Evolutionary conservation across 176 grass and related monocot genomes (phyloP).

Genomic region (Eragrostis curvula): DNA sequence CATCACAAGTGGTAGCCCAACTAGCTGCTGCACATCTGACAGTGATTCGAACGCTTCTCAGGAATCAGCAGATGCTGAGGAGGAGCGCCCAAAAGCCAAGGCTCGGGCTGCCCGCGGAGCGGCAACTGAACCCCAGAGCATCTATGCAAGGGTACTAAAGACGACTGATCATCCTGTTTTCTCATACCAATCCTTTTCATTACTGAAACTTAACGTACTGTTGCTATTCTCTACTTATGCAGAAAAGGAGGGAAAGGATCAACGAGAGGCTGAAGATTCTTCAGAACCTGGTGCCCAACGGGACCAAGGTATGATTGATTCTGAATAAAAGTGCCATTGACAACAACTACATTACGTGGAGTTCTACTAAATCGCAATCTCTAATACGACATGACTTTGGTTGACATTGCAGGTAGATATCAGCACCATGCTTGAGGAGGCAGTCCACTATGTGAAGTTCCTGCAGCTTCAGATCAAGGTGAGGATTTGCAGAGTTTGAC

Average conservation of each 20-base stretch:
- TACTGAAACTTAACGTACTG: slow-evolving; percentile 34
- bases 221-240: slow-evolving; percentile 44
- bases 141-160: slow-evolving; percentile 77
- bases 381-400: background rate
- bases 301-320: slow-evolving; percentile 76
- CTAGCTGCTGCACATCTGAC: slow-evolving; percentile 62
- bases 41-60: slow-evolving; percentile 65
- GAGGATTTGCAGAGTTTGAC: slow-evolving; percentile 19
- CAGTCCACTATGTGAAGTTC: slow-evolving; percentile 84
- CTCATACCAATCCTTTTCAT: background rate
- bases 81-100: slow-evolving; percentile 48
- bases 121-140: slow-evolving; percentile 81
- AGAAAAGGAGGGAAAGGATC: slow-evolving; percentile 84
- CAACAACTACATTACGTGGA: background rate
- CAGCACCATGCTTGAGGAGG: slow-evolving; percentile 97
- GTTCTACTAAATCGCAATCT: background rate
- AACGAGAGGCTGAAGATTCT: slow-evolving; percentile 84
- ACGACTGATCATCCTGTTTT: background rate
- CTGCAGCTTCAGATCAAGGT: slow-evolving; percentile 96
- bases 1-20: slow-evolving; percentile 31
- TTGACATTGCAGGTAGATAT: slow-evolving; percentile 72
- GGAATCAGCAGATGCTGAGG: slow-evolving; percentile 45
- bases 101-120: slow-evolving; percentile 42
- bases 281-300: slow-evolving; percentile 80
- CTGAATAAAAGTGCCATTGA: background rate